phyloP scores from a whole-genome alignment of 306 rosid species.

The Begonia loranthoides region DNA sequence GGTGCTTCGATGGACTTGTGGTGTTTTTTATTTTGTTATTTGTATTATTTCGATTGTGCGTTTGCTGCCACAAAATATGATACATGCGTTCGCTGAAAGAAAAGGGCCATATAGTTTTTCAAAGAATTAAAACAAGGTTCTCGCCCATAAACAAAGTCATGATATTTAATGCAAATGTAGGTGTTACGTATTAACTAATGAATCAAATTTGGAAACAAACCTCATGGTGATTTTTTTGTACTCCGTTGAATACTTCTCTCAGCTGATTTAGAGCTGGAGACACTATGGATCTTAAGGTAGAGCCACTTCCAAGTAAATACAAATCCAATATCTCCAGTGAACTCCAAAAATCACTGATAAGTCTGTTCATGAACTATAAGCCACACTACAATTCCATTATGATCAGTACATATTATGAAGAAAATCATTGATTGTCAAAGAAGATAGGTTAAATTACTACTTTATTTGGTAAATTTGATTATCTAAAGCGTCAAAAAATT shows the following conservation, averaged over 20 bases:
- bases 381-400: conserved; percentile 12
- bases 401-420: neutral
- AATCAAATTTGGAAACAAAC: conserved; percentile 22
- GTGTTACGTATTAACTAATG: conserved; percentile 1
- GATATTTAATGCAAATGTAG: neutral
- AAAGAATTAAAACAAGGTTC: too few relatives aligned
- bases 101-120: too few relatives aligned
- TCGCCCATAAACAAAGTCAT: conserved; percentile 1
- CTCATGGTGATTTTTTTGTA: conserved; percentile 67
- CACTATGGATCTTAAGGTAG: conserved; percentile 21
- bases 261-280: conserved; percentile 37
- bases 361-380: conserved; percentile 32
- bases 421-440: conserved; percentile 5
- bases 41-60: too few relatives aligned
- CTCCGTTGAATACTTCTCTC: conserved; percentile 24
- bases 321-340: conserved; percentile 20
- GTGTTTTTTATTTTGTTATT: too few relatives aligned
- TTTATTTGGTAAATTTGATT: neutral
- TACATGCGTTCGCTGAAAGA: too few relatives aligned
- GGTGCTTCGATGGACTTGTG: too few relatives aligned
- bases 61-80: too few relatives aligned
- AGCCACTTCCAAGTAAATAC: conserved; percentile 18
- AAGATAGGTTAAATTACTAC: neutral
- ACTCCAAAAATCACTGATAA: conserved; percentile 22
- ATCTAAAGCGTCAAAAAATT: neutral